Conservation (phyloP, 2,329 filamentous ascomycete species). For the Botrytis paeoniae region DNA sequence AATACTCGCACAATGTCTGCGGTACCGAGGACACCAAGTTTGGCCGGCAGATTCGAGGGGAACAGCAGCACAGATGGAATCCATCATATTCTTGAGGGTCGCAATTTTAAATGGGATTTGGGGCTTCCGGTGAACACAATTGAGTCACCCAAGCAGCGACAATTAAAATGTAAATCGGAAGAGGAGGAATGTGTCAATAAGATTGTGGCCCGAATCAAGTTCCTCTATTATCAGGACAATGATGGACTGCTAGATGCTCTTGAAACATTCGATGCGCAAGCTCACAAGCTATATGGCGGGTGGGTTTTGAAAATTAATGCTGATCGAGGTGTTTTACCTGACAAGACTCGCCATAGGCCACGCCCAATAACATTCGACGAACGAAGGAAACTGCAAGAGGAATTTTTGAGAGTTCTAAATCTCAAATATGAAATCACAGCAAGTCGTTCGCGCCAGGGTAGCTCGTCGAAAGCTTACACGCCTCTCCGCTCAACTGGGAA, state of each 20-base stretch:
- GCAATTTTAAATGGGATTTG: neutral
- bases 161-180: neutral
- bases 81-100: neutral
- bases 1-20: constrained; percentile 1
- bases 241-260: neutral
- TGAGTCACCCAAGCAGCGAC: constrained; percentile 5
- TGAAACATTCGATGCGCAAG: neutral
- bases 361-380: constrained; percentile 20
- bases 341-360: constrained; percentile 18
- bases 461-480: neutral
- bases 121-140: neutral
- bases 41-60: neutral
- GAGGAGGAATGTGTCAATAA: neutral
- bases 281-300: constrained; percentile 16
- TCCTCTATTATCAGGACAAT: neutral
- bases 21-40: neutral
- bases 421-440: neutral
- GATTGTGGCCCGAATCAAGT: neutral
- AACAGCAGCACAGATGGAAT: neutral
- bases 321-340: constrained; percentile 26
- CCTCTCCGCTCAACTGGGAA: neutral
- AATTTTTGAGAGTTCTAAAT: constrained; percentile 15
- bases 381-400: constrained; percentile 18
- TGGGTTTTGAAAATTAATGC: constrained; percentile 28
- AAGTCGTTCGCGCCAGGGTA: neutral